Percentiles rank a stretch among this genome's conserved stretches.
Conservation (phyloP, 2,329 filamentous ascomycete species). For the Microdochium bolleyi region DNA sequence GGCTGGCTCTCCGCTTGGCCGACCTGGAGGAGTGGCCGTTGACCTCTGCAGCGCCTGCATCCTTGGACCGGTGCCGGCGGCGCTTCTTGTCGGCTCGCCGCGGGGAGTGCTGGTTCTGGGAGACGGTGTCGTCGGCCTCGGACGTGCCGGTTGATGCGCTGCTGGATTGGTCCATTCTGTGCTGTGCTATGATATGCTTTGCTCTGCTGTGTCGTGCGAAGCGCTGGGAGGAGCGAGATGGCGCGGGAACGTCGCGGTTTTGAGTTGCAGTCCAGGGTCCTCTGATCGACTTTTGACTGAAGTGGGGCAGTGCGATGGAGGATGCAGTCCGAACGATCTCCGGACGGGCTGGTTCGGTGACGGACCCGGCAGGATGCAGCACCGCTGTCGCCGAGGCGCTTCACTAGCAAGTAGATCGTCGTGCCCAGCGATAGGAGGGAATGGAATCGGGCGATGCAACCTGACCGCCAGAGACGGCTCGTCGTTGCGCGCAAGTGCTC, state of each 20-base stretch:
- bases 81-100: slow-evolving; percentile 23
- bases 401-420: too few relatives aligned
- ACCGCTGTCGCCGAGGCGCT: too few relatives aligned
- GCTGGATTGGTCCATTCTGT: slow-evolving; percentile 7
- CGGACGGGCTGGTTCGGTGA: too few relatives aligned
- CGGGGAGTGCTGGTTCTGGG: slow-evolving; percentile 10
- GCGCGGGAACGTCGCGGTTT: not conserved
- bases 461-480: too few relatives aligned
- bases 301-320: not conserved
- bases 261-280: not conserved
- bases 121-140: slow-evolving; percentile 20
- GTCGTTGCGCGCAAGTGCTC: too few relatives aligned
- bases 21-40: slow-evolving; percentile 19
- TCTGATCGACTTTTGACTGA: not conserved
- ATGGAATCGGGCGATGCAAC: too few relatives aligned
- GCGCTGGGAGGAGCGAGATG: too few relatives aligned
- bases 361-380: too few relatives aligned
- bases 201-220: too few relatives aligned
- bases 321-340: too few relatives aligned
- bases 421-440: too few relatives aligned
- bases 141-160: slow-evolving; percentile 13
- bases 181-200: too few relatives aligned
- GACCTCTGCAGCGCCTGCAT: slow-evolving; percentile 20
- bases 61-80: slow-evolving; percentile 15
- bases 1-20: slow-evolving; percentile 39